Evolutionary conservation across 2,329 filamentous ascomycete genomes (phyloP).

Genomic region (Colletotrichum lupini): DNA sequence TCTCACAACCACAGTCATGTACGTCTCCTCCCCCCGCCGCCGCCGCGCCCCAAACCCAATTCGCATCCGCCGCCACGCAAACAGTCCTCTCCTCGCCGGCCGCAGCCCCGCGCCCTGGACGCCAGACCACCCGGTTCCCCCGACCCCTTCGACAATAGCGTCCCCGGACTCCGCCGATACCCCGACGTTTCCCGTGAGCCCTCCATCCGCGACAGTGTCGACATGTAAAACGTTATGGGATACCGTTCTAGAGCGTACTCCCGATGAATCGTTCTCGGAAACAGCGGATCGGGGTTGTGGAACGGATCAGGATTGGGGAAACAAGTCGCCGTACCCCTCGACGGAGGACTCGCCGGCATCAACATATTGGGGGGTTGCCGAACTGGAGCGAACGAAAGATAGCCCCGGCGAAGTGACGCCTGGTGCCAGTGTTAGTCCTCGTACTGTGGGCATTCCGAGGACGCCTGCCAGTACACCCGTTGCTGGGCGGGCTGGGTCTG

Average conservation of each 20-base stretch:
- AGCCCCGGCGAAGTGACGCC: background rate
- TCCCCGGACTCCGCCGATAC: background rate
- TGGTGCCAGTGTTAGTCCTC: background rate
- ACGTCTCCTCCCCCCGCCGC: background rate
- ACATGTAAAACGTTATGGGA: too few species aligned
- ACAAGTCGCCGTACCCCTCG: too few species aligned
- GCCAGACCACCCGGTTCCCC: background rate
- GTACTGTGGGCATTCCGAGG: background rate
- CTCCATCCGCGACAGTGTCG: background rate
- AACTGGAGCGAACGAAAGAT: background rate
- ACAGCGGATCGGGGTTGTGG: constrained; percentile 40
- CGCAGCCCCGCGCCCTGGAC: background rate
- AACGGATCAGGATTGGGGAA: constrained; percentile 39
- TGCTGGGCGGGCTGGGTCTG: background rate
- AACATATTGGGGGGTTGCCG: background rate
- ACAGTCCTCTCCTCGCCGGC: background rate
- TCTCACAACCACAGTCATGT: background rate
- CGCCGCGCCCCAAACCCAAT: constrained; percentile 1
- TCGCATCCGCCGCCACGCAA: background rate
- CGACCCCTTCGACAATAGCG: background rate
- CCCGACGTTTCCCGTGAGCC: constrained; percentile 6
- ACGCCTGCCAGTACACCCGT: background rate
- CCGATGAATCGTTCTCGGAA: background rate
- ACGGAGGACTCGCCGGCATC: constrained; percentile 11
- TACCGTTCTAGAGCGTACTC: background rate